Base-by-base conservation (phyloP, 805 yeast species). In the Yarrowia yakushimensis region DNA sequence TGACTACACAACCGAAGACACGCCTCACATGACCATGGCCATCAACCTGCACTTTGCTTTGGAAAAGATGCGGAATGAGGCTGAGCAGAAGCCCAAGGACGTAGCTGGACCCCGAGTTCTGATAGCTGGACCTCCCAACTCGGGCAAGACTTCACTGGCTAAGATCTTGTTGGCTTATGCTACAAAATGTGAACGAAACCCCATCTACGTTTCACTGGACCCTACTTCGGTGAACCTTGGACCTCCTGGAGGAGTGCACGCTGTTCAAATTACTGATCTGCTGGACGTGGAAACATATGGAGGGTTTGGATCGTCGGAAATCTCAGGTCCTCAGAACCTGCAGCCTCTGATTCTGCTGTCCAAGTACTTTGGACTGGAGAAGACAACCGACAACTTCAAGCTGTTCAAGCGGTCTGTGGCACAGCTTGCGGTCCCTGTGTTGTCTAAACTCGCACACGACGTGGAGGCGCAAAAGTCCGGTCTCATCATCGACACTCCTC, bases 341-440 rank as follows among this genome's bases (percentile, higher is more conserved):
- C 92, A 88, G 71, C 88, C 89, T n/a, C 89, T 90, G 71, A 96
- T 90, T 72, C 97, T 98, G 0, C 72, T 87, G n/a, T 93, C 88
- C 9, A 86, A 87, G 69, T 85, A 81, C 69, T 90, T 79, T 73
- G 99, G 98, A 0, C 79, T 85, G 60, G 88, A 85, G 54, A 74
- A 77, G 36, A 78, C 83, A 12, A 67, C 74, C 0, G 85, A 83
- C 12, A 90, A 90, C 71, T 71, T 80, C 43, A 80, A 79, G 43
- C 77, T 80, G 60, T 90, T 82, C 74, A 78, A 80, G 65, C 74
- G 78, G 55, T 77, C 78, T 42, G 66, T 84, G 1, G 70, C 82
- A 1, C 78, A 81, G 64, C 73, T 87, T 17, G 83, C 85, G 0
- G 71, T 77, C 4, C 82, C 81, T 1, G 80, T 81, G 0, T 63